These are phyloP conservation scores for Fusarium incarnatum DNA, from an alignment of 2,329 filamentous ascomycete species.

Conservation along the genomic window DNA sequence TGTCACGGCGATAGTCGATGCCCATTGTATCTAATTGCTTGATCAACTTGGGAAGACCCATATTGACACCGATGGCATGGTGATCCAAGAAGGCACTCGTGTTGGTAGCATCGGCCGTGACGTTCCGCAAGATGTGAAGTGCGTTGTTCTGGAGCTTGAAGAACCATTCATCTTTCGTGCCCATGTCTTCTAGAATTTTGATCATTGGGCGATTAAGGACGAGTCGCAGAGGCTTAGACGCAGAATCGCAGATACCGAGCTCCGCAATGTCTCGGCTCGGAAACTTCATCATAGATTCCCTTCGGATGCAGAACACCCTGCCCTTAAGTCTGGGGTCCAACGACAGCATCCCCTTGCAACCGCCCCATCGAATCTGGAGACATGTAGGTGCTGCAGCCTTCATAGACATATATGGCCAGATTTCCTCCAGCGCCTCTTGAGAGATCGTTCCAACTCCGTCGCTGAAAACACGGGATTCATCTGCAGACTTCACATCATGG, in stretches of 20 bases:
- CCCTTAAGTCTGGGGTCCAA: conserved; percentile 72
- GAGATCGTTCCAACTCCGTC: conserved; percentile 86
- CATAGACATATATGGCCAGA: conserved; percentile 67
- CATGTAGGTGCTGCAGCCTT: conserved; percentile 67
- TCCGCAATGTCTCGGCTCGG: conserved; percentile 63
- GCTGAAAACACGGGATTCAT: conserved; percentile 72
- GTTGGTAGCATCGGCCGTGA: conserved; percentile 68
- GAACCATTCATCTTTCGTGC: conserved; percentile 69
- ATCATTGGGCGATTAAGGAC: conserved; percentile 84
- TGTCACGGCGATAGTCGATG: conserved; percentile 74
- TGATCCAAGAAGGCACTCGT: conserved; percentile 74
- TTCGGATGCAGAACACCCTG: conserved; percentile 69
- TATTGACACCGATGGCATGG: conserved; percentile 69
- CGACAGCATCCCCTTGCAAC: conserved; percentile 82
- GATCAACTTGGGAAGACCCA: conserved; percentile 72
- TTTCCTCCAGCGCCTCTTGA: conserved; percentile 63
- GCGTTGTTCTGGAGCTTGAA: conserved; percentile 72
- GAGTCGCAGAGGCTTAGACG: conserved; percentile 73
- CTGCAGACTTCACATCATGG: conserved; percentile 63
- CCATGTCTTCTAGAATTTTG: conserved; percentile 87
- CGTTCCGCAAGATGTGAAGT: conserved; percentile 67
- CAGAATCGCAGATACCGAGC: conserved; percentile 79
- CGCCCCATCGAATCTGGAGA: conserved; percentile 79
- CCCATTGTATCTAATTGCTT: conserved; percentile 66
- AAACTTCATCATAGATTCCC: conserved; percentile 84